A percentile compares a stretch with the other conserved stretches of the same genome.
These are phyloP conservation scores for Trichothecium sympodiale DNA, from an alignment of 2,329 filamentous ascomycete species.

Conservation along the genomic window DNA sequence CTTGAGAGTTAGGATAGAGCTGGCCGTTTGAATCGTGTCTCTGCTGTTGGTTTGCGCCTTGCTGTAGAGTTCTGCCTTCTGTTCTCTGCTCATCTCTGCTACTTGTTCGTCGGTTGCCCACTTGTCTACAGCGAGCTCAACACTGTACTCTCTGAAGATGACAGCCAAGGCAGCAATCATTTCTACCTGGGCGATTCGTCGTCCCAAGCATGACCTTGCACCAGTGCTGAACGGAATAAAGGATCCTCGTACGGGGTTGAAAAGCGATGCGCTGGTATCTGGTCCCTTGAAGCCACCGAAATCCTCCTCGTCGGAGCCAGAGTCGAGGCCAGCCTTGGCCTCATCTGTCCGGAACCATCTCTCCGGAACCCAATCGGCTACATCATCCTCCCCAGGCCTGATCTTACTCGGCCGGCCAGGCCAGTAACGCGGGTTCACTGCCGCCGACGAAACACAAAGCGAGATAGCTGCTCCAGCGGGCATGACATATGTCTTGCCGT, in stretches of 20 bases:
- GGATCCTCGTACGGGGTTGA: slow-evolving; percentile 43
- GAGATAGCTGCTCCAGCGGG: slow-evolving; percentile 46
- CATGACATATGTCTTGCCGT: slow-evolving; percentile 46
- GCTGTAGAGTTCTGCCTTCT: slow-evolving; percentile 44
- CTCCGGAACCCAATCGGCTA: slow-evolving; percentile 60
- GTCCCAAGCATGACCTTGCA: slow-evolving; percentile 44
- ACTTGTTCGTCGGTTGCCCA: slow-evolving; percentile 45
- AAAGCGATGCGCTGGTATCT: slow-evolving; percentile 52
- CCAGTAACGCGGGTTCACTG: slow-evolving; percentile 66
- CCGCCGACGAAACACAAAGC: slow-evolving; percentile 43
- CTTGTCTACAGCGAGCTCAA: slow-evolving; percentile 59
- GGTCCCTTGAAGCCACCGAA: slow-evolving; percentile 48
- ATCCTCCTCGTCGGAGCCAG: slow-evolving; percentile 35
- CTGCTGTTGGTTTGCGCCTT: slow-evolving; percentile 47
- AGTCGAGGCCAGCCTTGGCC: slow-evolving; percentile 10
- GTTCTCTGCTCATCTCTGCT: slow-evolving; percentile 31
- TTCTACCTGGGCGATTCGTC: slow-evolving; percentile 49
- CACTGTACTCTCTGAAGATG: slow-evolving; percentile 46
- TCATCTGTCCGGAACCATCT: slow-evolving; percentile 48
- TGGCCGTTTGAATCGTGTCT: slow-evolving; percentile 26
- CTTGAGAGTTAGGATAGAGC: slow-evolving; percentile 61
- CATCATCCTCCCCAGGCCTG: slow-evolving; percentile 36
- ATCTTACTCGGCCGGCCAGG: slow-evolving; percentile 39
- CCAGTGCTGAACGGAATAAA: slow-evolving; percentile 51
- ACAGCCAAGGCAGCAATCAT: slow-evolving; percentile 43